These are phyloP conservation scores for Beauveria medogensis DNA, from an alignment of 2,329 filamentous ascomycete species.

Conservation along the genomic window DNA sequence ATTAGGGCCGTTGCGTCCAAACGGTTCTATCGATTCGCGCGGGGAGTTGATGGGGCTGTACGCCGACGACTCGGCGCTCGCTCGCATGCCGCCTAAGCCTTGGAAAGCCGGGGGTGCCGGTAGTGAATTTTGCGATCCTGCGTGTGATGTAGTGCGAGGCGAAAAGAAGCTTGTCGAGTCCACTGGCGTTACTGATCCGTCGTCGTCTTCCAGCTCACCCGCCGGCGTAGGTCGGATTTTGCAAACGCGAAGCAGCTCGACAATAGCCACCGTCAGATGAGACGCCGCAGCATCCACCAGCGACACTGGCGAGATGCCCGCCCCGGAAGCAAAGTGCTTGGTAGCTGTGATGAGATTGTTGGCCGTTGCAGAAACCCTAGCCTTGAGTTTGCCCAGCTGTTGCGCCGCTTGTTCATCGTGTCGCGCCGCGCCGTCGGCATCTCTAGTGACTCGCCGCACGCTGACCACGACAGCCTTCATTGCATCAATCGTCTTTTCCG, in stretches of 20 bases:
- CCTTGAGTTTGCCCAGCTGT: conserved; percentile 63
- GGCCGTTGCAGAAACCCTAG: conserved; percentile 80
- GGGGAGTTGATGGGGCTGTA: conserved; percentile 69
- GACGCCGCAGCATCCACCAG: conserved; percentile 88
- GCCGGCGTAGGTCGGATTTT: conserved; percentile 73
- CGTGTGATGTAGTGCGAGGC: conserved; percentile 37
- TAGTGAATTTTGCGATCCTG: conserved; percentile 31
- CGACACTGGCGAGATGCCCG: conserved; percentile 85
- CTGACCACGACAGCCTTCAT: conserved; percentile 81
- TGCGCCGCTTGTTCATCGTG: conserved; percentile 47
- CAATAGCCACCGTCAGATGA: conserved; percentile 75
- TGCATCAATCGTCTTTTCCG: conserved; percentile 67
- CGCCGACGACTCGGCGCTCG: conserved; percentile 62
- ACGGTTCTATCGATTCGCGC: conserved; percentile 45
- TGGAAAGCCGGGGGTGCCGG: conserved; percentile 49
- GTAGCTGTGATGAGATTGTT: conserved; percentile 93
- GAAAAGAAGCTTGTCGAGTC: conserved; percentile 64
- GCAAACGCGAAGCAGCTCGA: conserved; percentile 75
- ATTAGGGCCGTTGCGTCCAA: conserved; percentile 23
- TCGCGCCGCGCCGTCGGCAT: conserved; percentile 55
- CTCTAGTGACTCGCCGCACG: conserved; percentile 77
- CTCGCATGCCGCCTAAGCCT: conserved; percentile 45
- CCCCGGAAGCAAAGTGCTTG: conserved; percentile 79
- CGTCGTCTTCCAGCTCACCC: conserved; percentile 70
- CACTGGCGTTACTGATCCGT: conserved; percentile 55